phyloP scores from a whole-genome alignment of 2,329 filamentous ascomycete species.

The Alternaria infectoria region DNA sequence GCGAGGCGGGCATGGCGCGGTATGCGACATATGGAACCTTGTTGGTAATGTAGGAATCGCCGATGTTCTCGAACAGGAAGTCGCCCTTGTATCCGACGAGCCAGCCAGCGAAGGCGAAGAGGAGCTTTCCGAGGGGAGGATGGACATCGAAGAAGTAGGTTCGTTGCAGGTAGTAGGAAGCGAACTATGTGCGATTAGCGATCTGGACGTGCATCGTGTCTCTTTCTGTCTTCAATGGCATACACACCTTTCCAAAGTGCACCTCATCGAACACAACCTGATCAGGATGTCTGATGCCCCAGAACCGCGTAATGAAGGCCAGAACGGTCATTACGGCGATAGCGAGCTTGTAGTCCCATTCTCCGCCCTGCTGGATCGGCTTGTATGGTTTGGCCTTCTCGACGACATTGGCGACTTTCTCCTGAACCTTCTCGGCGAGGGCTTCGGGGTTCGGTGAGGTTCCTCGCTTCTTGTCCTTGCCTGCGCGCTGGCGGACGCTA shows the following conservation, averaged over 20 bases:
- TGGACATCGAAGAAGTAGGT: conserved; percentile 99
- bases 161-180: conserved; percentile 83
- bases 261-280: conserved; percentile 99
- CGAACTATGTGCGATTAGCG: conserved; percentile 51
- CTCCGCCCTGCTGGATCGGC: conserved; percentile 55
- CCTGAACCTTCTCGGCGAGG: conserved; percentile 36
- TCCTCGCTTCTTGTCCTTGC: conserved; percentile 48
- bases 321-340: conserved; percentile 78
- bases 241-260: conserved; percentile 93
- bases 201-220: background rate
- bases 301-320: conserved; percentile 92
- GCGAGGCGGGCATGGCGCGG: conserved; percentile 87
- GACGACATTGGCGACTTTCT: conserved; percentile 35
- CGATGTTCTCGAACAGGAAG: conserved; percentile 99
- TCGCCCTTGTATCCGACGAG: conserved; percentile 95
- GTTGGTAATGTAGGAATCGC: conserved; percentile 96
- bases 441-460: conserved; percentile 45
- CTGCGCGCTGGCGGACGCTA: conserved; percentile 45
- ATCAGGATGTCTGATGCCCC: conserved; percentile 91
- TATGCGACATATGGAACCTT: conserved; percentile 97
- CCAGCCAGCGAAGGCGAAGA: conserved; percentile 97
- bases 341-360: conserved; percentile 84
- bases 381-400: conserved; percentile 45
- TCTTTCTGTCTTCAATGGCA: background rate
- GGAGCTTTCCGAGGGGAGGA: conserved; percentile 95